Evolutionary conservation across 352 stramenopile genomes (phyloP), one percentile per base, ranked within the genome.

Genomic region (Phytopythium cucurbitacearum): DNA sequence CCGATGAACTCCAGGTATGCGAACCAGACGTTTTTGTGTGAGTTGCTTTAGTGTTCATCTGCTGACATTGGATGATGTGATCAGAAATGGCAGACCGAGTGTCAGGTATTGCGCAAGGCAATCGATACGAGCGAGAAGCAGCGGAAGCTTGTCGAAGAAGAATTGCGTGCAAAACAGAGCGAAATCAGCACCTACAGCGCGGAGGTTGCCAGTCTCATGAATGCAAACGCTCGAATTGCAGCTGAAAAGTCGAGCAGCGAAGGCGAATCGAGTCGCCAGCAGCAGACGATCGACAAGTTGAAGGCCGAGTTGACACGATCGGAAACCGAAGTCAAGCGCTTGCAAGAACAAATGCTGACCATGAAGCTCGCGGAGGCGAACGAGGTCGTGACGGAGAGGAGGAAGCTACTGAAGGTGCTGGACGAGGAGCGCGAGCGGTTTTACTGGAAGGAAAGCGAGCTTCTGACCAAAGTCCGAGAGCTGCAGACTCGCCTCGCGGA

Each of bases 391-490:
- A 53, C 66, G 2, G 80, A 85, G 40, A 54, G 76, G n/a, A 81
- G 80, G 35, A 71, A 66, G 35, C 65, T 84, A 33, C 64, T 87
- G 49, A 52, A 74, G 8, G 40, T 65, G 3, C 58, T 87, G 7
- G 75, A 91, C 39, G 65, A 76, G 5, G 76, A 88, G 36, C 76
- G 70, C 0, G 62, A 74, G 21, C 55, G 71, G 8, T 85, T 59
- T 3, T 69, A 74, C 4, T 84, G 66, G 64, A 73, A 82, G 36
- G 79, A 91, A 50, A 75, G 80, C n/a, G 72, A 89, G 40, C 33
- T 89, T 9, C 21, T 83, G 3, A 48, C 35, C 0, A 76, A 84
- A 40, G 34, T 85, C 0, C 64, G 69, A 4, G 79, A 90, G 1
- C 37, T 85, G 3, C 69, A 83, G 35, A 76, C 54, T 28, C 75